Evolutionary conservation across 1,284 basidiomycete species (phyloP), one percentile per base, ranked within the genome.

Genomic region (Chalciporus sp.): DNA sequence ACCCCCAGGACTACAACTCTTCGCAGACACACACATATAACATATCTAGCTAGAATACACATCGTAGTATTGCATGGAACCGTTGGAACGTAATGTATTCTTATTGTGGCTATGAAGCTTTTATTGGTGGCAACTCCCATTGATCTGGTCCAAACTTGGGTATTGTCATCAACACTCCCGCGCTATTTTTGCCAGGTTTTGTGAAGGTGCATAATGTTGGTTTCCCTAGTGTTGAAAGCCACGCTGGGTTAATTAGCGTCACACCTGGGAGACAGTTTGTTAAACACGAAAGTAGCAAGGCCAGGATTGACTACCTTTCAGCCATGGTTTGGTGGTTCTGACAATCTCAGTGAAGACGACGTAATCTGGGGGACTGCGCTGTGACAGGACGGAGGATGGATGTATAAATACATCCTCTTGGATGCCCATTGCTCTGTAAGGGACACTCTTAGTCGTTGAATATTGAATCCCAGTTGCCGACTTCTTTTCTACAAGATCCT

Each of bases 331-430:
- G 47, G 80, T 84, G 0, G 91, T 91, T 47, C 85, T 81, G 23
- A 92, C 80, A 7, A 95, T 75, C 65, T 98, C 95, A 51, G 87
- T 83, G 70, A 86, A 99, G 28, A 94, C 84, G 48, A 99, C 64
- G 72, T 88, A 98, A 49, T 96, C 92, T 1, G 96, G 94, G 3
- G 97, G 94, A 6, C 85, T 61, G 20, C 63, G 59, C 61, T 83
- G 82, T 60, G 86, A 88, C 19, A 98, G 74, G 11, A 90, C 79
- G 12, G 93, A 96, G 1, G 90, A 90, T 0, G 94, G 93, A 70
- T 99, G 96, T 55, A 99, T 88, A 72, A 85, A 99, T 1, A 95
- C 92, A 61, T 97, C 93, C 63, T 95, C 93, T 16, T 78, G 63
- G 33, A 98, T 80, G 4, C 92, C 92, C 44, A 95, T 70, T 0